Evolutionary conservation across 768 basidiomycete species (phyloP), one percentile per base, ranked within the genome.

Genomic region (Leccinum olivaceopallidum): DNA sequence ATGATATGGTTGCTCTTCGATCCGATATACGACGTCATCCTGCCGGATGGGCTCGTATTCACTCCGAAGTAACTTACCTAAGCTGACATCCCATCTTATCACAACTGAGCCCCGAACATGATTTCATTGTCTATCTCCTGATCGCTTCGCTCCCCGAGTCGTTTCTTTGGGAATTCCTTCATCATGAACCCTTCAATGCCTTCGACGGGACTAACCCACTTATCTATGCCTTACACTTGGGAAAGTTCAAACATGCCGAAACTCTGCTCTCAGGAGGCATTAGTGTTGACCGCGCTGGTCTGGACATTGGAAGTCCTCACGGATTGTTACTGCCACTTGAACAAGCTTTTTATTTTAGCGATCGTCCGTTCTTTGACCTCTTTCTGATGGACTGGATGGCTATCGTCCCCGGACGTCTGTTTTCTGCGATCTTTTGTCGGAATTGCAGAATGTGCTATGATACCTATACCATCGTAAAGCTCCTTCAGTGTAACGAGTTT

Each of bases 201-300:
- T 36, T 24, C 14, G 42, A 24, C 3, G 44, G 61, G n/a, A 67
- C 62, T 2, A 36, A 54, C 8, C 36, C 36, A 28, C 53, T 54
- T 7, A 54, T 54, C 9, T 54, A 54, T 5, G 22, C 22, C 36
- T 10, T 22, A 9, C 36, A 37, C 53, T 54, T 54, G 16, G 22
- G 22, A 34, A 54, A 54, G 34, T 37, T 54, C 6, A 8, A 24
- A 4, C 53, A 54, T 9, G 53, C 22, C 2, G 8, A 12, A 16
- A 54, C 7, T 12, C 16, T 54, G 22, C 22, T 54, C 4, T 20
- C 53, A 37, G 14, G 14, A 18, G 34, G 22, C n/a, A 36, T 24
- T 16, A 18, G 9, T 6, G 22, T 56, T 12, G 22, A 56, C 14
- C 4, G 5, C 8, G 6, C n/a, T 12, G 53, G 58, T 12, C 49